Conservation (phyloP, 2,329 filamentous ascomycete genomes). For the Calonectria pauciramosa region DNA sequence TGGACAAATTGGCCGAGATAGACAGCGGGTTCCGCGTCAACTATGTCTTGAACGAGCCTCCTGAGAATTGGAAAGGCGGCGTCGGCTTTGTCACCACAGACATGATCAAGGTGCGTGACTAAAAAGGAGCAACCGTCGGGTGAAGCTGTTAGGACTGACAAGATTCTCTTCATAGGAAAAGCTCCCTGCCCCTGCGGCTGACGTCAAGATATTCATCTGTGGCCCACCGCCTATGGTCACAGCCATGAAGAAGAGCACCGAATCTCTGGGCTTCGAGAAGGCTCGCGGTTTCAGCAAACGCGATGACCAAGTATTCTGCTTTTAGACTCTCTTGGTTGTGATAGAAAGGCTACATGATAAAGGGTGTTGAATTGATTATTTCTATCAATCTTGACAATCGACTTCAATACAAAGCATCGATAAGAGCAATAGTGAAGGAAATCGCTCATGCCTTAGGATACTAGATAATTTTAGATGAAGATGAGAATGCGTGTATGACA, state of each 20-base stretch:
- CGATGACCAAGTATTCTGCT: slow-evolving; percentile 96
- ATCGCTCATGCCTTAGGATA: no score
- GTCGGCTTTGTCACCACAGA: slow-evolving; percentile 94
- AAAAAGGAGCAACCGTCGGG: no score
- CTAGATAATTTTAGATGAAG: not conserved
- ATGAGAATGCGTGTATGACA: not conserved
- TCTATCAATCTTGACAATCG: no score
- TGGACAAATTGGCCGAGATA: slow-evolving; percentile 81
- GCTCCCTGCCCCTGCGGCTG: not conserved
- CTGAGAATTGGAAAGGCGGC: slow-evolving; percentile 88
- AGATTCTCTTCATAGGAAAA: not conserved
- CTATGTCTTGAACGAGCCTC: slow-evolving; percentile 96
- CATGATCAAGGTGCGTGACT: slow-evolving; percentile 81
- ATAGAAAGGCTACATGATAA: not conserved
- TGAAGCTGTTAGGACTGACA: not conserved
- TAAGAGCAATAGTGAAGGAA: no score
- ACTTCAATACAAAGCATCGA: no score
- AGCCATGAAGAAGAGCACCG: slow-evolving; percentile 94
- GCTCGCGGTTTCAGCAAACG: slow-evolving; percentile 95
- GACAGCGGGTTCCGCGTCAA: slow-evolving; percentile 87
- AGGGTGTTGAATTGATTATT: no score
- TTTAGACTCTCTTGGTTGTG: slow-evolving; percentile 58
- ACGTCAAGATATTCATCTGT: slow-evolving; percentile 6
- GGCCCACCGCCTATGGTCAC: slow-evolving; percentile 91
- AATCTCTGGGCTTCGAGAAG: slow-evolving; percentile 89